Evolutionary conservation across 2,329 filamentous ascomycete species (phyloP), one percentile per base, ranked within the genome.

Genomic region (Colletotrichum cereale): DNA sequence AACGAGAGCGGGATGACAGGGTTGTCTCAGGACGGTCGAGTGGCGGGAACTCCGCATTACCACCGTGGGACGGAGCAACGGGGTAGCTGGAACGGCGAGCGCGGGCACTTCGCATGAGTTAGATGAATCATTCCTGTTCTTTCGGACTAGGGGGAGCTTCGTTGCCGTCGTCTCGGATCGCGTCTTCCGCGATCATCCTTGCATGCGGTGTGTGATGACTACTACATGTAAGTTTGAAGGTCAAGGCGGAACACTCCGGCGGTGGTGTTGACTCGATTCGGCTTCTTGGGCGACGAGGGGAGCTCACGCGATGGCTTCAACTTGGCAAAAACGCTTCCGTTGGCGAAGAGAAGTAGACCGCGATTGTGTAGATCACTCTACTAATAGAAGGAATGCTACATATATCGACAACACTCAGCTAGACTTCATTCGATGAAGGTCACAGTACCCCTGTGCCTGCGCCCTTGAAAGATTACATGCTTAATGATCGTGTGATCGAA

Each of bases 181-280:
- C 40, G 34, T 21, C 14, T 68, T 42, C 67, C 8, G 48, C 52
- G 42, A 53, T 60, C n/a, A 71, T 71, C 65, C 68, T 34, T 71
- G 58, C 47, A 48, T 21, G 4, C 26, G 2, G n/a, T 18, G 6
- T 21, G 21, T 53, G 21, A 24, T 36, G 16, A 12, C 26, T 2
- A 11, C 16, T 6, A 18, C 40, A 18, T 16, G 5, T 34, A 47
- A 47, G 47, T 66, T n/a, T 24, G 47, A 56, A 56, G 16, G 57
- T 57, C 56, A 38, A 44, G 57, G 57, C 42, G 56, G 40, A 16
- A 42, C 42, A 5, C 42, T 66, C 34, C 31, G 50, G 56, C 63
- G 47, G 38, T 24, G 24, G 12, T 18, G 14, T 67, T 58, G n/a
- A 47, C 38, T 50, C 44, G 36, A 16, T 42, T 65, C 34, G 53